Evolutionary conservation across 2,329 filamentous ascomycete genomes (phyloP).

Genomic region (Claviceps spartinae): DNA sequence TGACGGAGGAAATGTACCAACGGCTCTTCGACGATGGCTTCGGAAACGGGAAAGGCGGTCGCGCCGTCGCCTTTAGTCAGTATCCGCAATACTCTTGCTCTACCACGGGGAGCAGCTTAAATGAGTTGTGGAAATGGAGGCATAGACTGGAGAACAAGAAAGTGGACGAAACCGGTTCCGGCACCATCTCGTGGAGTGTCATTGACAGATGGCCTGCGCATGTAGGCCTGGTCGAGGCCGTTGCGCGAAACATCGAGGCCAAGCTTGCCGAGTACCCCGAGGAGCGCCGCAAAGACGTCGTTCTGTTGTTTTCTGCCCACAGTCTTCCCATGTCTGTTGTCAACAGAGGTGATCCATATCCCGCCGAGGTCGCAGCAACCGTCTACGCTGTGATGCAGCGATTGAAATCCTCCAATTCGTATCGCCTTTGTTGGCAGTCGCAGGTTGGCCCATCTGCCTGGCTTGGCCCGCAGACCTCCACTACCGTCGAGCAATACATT

Average conservation of each 20-base stretch:
- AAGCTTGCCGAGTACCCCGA: constrained; percentile 74
- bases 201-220: constrained; percentile 98
- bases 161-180: constrained; percentile 37
- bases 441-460: constrained; percentile 92
- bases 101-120: constrained; percentile 88
- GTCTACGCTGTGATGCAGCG: constrained; percentile 95
- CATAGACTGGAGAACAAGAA: constrained; percentile 72
- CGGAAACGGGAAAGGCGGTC: constrained; percentile 74
- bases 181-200: constrained; percentile 85
- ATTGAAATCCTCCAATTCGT: constrained; percentile 76
- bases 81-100: constrained; percentile 98
- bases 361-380: constrained; percentile 87
- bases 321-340: constrained; percentile 95
- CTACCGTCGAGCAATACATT: constrained; percentile 79
- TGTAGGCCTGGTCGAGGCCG: constrained; percentile 75
- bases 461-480: constrained; percentile 86
- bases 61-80: constrained; percentile 93
- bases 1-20: constrained; percentile 90
- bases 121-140: constrained; percentile 96
- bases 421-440: constrained; percentile 93
- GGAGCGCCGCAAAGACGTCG: constrained; percentile 64
- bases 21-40: constrained; percentile 78
- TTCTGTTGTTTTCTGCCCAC: constrained; percentile 88
- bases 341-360: constrained; percentile 90
- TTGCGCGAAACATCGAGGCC: constrained; percentile 82